A percentile compares a stretch with the other conserved stretches of the same genome.
Evolutionary conservation across 2,329 filamentous ascomycete species (phyloP).

Genomic region (Epichloe coenophiala): DNA sequence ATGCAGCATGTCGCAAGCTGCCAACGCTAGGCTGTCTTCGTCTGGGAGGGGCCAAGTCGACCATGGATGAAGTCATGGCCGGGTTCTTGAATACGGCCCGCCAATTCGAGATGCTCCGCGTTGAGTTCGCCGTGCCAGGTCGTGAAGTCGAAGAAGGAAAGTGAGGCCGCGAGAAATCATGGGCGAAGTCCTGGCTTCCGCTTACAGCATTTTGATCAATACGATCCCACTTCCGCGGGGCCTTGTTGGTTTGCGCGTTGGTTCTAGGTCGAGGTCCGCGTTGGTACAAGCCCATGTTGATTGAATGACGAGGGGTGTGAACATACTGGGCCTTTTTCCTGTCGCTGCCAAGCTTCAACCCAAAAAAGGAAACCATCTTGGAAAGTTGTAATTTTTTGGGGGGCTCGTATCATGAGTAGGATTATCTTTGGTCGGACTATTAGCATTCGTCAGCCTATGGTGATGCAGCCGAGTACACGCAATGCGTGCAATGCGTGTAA

Average conservation of each 20-base stretch:
- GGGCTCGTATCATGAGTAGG: neutral
- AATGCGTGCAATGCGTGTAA: too few species aligned
- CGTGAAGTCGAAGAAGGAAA: slow-evolving; percentile 15
- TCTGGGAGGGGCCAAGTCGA: slow-evolving; percentile 25
- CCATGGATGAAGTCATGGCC: slow-evolving; percentile 29
- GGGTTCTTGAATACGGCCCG: slow-evolving; percentile 23
- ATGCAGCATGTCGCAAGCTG: slow-evolving; percentile 20
- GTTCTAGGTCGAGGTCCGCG: neutral
- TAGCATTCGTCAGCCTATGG: neutral
- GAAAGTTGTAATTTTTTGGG: neutral
- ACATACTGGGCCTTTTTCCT: slow-evolving; percentile 40
- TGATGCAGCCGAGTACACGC: neutral
- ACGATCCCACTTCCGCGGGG: slow-evolving; percentile 16
- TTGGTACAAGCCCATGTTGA: neutral
- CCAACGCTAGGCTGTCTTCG: slow-evolving; percentile 15
- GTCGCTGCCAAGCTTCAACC: slow-evolving; percentile 40
- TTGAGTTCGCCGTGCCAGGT: slow-evolving; percentile 28
- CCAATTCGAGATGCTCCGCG: slow-evolving; percentile 14
- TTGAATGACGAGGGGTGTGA: neutral
- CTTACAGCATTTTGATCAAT: slow-evolving; percentile 20
- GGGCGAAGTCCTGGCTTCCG: slow-evolving; percentile 24
- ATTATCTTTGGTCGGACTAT: neutral
- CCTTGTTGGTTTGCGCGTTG: slow-evolving; percentile 9
- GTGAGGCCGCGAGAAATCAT: slow-evolving; percentile 22
- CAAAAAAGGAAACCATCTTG: slow-evolving; percentile 45